phyloP scores from a whole-genome alignment of 2,329 filamentous ascomycete species.

The Ciborinia camelliae region DNA sequence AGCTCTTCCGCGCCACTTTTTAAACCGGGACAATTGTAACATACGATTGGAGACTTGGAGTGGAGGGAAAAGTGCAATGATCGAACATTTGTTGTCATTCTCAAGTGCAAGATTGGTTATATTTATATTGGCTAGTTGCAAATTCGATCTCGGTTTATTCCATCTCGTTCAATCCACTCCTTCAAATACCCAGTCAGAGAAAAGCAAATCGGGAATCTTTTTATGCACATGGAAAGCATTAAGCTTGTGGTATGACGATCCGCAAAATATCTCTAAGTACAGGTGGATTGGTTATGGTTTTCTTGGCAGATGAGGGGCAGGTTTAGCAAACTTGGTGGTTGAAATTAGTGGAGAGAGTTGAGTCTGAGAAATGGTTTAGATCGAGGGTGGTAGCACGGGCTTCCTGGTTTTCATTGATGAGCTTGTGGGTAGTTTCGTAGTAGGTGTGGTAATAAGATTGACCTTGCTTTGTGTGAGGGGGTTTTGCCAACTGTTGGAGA shows the following conservation, averaged over 20 bases:
- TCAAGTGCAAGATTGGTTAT: not conserved
- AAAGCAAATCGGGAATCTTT: not conserved
- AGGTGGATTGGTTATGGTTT: not conserved
- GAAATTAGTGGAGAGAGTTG: not conserved
- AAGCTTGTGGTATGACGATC: not conserved
- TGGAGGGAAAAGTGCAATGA: not conserved
- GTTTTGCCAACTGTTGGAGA: no score
- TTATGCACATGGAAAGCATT: not conserved
- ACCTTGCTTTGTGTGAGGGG: no score
- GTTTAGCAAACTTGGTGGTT: not conserved
- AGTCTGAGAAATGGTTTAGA: not conserved
- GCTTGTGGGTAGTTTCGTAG: no score
- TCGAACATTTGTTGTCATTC: not conserved
- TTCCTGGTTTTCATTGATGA: not conserved
- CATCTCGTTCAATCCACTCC: not conserved
- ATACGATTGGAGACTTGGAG: not conserved
- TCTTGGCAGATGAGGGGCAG: not conserved
- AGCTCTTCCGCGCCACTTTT: not conserved
- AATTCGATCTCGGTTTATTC: not conserved
- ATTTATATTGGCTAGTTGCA: not conserved
- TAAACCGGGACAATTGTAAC: not conserved
- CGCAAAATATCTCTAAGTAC: not conserved
- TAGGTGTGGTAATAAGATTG: no score
- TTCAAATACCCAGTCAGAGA: not conserved
- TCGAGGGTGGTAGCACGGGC: not conserved